Percentiles rank a stretch among this genome's conserved stretches.
Conservation (phyloP, 176 grass and related monocot genomes). For the Areca catechu region DNA sequence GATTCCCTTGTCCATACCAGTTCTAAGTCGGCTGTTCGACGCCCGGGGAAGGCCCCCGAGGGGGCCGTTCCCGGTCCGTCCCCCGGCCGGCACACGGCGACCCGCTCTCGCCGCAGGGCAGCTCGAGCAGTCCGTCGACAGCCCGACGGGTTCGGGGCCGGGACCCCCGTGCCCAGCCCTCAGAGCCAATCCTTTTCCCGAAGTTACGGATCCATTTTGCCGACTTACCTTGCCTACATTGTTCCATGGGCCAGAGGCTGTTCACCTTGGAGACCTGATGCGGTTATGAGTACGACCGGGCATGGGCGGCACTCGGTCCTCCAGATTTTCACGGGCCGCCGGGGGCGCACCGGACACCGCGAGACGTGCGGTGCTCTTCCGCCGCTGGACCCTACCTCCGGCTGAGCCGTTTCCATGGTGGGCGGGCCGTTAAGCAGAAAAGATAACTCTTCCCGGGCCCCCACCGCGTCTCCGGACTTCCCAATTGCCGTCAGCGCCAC, state of each 20-base stretch:
- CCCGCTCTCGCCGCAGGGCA: too few relatives aligned
- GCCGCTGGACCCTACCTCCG: conserved; percentile 47
- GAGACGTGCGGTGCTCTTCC: conserved; percentile 58
- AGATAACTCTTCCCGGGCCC: conserved; percentile 22
- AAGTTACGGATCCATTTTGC: conserved; percentile 42
- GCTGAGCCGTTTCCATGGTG: conserved; percentile 18
- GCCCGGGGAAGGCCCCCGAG: too few relatives aligned
- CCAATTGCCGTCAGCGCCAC: too few relatives aligned
- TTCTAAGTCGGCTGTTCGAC: too few relatives aligned
- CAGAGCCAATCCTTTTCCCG: too few relatives aligned
- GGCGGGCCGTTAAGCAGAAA: conserved; percentile 19
- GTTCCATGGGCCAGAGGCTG: conserved; percentile 39
- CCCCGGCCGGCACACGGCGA: too few relatives aligned
- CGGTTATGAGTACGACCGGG: conserved; percentile 42
- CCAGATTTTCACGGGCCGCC: conserved; percentile 49
- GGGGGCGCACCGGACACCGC: conserved; percentile 52
- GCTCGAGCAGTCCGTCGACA: too few relatives aligned
- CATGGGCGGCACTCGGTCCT: conserved; percentile 24
- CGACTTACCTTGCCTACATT: conserved; percentile 47
- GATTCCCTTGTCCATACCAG: too few relatives aligned
- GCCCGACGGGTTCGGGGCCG: too few relatives aligned
- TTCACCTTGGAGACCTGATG: conserved; percentile 53
- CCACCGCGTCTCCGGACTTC: too few relatives aligned
- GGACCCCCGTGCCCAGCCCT: too few relatives aligned
- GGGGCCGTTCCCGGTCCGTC: too few relatives aligned